These are phyloP conservation scores for Cordyceps cateniannulata DNA, from an alignment of 2,329 filamentous ascomycete genomes.

Conservation along the genomic window DNA sequence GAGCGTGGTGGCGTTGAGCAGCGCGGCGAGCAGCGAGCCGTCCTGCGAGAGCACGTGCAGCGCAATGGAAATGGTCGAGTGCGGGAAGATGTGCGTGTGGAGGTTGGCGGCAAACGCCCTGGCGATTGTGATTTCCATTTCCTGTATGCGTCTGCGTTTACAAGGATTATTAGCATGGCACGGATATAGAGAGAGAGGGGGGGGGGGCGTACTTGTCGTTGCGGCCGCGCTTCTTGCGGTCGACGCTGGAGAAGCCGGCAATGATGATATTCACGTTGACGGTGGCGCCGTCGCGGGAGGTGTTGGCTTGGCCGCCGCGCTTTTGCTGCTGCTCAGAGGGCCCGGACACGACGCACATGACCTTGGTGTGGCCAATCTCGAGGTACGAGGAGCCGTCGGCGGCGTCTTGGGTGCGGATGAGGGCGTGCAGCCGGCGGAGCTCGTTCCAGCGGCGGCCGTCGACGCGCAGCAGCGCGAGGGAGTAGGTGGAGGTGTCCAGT, in stretches of 20 bases:
- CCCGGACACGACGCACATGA: conserved; percentile 86
- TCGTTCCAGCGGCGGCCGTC: conserved; percentile 95
- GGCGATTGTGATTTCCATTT: conserved; percentile 73
- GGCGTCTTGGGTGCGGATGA: conserved; percentile 86
- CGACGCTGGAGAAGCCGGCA: conserved; percentile 81
- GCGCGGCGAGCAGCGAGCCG: conserved; percentile 80
- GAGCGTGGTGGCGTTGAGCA: conserved; percentile 84
- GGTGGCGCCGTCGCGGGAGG: conserved; percentile 41
- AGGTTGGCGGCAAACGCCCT: conserved; percentile 71
- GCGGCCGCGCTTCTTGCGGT: conserved; percentile 68
- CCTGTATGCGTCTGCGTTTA: conserved; percentile 60
- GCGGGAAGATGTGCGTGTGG: conserved; percentile 82
- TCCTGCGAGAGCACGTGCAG: conserved; percentile 87
- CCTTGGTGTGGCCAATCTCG: conserved; percentile 95
- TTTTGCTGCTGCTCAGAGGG: conserved; percentile 56
- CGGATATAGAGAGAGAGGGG: background rate
- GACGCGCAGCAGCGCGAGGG: conserved; percentile 73
- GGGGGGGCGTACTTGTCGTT: conserved; percentile 64
- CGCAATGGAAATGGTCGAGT: conserved; percentile 74
- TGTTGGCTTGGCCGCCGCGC: conserved; percentile 33
- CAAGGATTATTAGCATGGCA: background rate
- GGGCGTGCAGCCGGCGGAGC: conserved; percentile 77
- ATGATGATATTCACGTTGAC: conserved; percentile 78
- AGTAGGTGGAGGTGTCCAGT: conserved; percentile 89
- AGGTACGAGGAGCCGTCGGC: conserved; percentile 91